phyloP scores from a whole-genome alignment of 345 rosid genomes.

The Trapa bicornis region DNA sequence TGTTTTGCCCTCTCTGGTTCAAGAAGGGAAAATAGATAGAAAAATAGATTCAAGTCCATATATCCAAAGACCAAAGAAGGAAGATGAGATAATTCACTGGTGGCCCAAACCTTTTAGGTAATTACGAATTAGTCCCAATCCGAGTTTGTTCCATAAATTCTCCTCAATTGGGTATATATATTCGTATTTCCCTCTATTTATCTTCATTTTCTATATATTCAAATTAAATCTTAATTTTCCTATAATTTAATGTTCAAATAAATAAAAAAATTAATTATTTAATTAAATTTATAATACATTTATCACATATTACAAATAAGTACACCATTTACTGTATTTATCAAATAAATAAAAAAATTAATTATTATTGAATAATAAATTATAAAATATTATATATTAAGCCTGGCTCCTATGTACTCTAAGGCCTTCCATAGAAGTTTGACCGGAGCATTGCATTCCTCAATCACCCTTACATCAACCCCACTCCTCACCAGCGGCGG shows the following conservation, averaged over 20 bases:
- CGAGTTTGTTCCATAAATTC: not conserved
- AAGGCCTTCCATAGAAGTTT: not conserved
- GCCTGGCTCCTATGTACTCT: not conserved
- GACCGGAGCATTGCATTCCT: not conserved
- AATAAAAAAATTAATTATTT: too few relatives aligned
- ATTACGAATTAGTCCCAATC: not conserved
- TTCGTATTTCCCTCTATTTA: too few relatives aligned
- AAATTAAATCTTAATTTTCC: too few relatives aligned
- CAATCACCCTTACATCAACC: conserved; percentile 1
- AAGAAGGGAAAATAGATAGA: not conserved
- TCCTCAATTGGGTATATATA: too few relatives aligned
- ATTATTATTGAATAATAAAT: too few relatives aligned
- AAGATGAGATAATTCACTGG: not conserved
- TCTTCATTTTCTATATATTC: too few relatives aligned
- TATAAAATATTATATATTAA: too few relatives aligned
- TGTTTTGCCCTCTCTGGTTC: not conserved
- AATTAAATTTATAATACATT: too few relatives aligned
- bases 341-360: too few relatives aligned
- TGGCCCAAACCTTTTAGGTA: not conserved
- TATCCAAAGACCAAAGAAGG: not conserved
- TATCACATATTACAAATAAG: too few relatives aligned
- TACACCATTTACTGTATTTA: too few relatives aligned
- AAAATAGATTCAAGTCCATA: not conserved
- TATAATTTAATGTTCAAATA: too few relatives aligned
- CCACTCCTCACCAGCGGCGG: conserved; percentile 15